Evolutionary conservation across 352 stramenopile genomes (phyloP).

Genomic region (Thalassiosira exigua): DNA sequence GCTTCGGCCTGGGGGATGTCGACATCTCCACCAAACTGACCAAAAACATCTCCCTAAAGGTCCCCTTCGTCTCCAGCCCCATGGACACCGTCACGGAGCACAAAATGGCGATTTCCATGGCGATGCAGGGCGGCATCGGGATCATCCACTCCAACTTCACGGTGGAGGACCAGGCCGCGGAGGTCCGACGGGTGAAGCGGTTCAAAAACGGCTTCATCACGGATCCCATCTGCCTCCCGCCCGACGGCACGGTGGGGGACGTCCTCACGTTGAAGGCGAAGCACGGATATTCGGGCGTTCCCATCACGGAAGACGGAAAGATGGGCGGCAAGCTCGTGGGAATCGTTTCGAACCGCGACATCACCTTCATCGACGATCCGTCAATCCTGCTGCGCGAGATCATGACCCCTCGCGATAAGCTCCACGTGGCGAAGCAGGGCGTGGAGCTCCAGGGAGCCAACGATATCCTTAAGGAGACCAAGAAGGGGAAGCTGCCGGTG

Average conservation of each 20-base stretch:
- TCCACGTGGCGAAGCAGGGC: constrained; percentile 94
- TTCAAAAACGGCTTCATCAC: constrained; percentile 99
- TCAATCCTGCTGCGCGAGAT: constrained; percentile 84
- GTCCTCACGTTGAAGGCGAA: constrained; percentile 93
- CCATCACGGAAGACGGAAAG: constrained; percentile 97
- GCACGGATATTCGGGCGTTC: constrained; percentile 98
- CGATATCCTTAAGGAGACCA: constrained; percentile 96
- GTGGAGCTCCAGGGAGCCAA: constrained; percentile 96
- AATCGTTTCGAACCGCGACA: constrained; percentile 99
- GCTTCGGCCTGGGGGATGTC: constrained; percentile 94
- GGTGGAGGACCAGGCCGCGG: constrained; percentile 94
- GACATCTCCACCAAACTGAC: constrained; percentile 91
- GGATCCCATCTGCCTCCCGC: constrained; percentile 95
- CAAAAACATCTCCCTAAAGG: constrained; percentile 92
- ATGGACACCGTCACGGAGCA: constrained; percentile 99
- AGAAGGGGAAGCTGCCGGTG: constrained; percentile 99
- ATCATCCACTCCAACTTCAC: constrained; percentile 99
- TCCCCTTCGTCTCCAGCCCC: constrained; percentile 96
- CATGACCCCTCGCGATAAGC: constrained; percentile 77
- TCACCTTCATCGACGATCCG: constrained; percentile 97
- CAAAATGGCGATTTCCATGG: constrained; percentile 99
- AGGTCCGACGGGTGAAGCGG: constrained; percentile 95
- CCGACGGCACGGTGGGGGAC: constrained; percentile 94
- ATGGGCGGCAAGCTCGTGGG: constrained; percentile 97
- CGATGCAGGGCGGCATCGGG: constrained; percentile 97